Evolutionary conservation across 495 filamentous ascomycete genomes (phyloP).

Genomic region (Chaetomidium leptoderma): DNA sequence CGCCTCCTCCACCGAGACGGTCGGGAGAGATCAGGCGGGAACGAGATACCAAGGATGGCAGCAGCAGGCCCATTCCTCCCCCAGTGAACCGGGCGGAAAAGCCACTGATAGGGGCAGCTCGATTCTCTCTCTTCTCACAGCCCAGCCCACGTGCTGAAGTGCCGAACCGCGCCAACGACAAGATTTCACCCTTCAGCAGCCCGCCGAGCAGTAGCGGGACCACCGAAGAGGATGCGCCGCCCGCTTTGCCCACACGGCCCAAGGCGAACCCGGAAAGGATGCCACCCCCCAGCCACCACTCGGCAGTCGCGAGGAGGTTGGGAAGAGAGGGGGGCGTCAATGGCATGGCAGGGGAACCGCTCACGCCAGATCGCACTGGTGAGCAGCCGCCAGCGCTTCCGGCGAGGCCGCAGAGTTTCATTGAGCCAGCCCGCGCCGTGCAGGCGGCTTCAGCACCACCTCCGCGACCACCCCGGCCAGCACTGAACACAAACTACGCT

Average conservation of each 20-base stretch:
- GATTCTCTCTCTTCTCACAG: slow-evolving; percentile 28
- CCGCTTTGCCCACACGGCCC: slow-evolving; percentile 43
- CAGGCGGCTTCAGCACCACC: slow-evolving; percentile 37
- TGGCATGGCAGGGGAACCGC: slow-evolving; percentile 26
- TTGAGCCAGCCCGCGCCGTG: slow-evolving; percentile 27
- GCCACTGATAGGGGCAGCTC: slow-evolving; percentile 55
- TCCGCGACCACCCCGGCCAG: slow-evolving; percentile 45
- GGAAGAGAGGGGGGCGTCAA: slow-evolving; percentile 41
- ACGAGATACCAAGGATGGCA: slow-evolving; percentile 34
- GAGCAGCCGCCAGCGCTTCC: slow-evolving; percentile 60
- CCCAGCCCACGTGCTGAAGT: slow-evolving; percentile 29
- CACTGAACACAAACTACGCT: slow-evolving; percentile 31
- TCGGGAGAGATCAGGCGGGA: slow-evolving; percentile 41
- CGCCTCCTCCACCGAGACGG: slow-evolving; percentile 52
- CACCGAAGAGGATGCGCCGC: slow-evolving; percentile 40
- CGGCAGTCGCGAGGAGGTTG: slow-evolving; percentile 37
- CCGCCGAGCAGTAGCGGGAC: slow-evolving; percentile 76
- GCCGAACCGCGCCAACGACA: slow-evolving; percentile 32
- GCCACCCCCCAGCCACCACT: slow-evolving; percentile 47
- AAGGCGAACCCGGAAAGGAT: slow-evolving; percentile 24
- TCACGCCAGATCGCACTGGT: slow-evolving; percentile 35
- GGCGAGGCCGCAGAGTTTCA: slow-evolving; percentile 43
- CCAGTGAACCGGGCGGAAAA: slow-evolving; percentile 79
- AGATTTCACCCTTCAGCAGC: slow-evolving; percentile 81
- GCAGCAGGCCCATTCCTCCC: slow-evolving; percentile 45